Evolutionary conservation across 805 yeast genomes (phyloP).

Genomic region (Peterozyma xylosa): DNA sequence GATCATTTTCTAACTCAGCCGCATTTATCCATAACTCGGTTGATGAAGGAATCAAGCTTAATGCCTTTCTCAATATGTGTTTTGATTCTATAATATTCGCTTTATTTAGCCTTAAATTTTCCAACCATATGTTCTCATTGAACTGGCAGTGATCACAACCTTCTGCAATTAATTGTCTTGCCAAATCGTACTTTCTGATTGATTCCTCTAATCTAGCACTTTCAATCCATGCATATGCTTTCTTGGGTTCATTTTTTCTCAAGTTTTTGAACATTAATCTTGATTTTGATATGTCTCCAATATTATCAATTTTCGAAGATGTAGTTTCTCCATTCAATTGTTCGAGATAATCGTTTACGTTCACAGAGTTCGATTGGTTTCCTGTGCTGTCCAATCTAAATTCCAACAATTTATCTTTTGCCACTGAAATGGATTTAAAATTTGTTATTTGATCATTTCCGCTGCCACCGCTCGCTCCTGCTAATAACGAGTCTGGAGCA

Average conservation of each 20-base stretch:
- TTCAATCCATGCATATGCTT: conserved; percentile 80
- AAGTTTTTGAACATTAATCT: conserved; percentile 58
- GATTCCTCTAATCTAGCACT: conserved; percentile 73
- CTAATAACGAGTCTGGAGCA: conserved; percentile 65
- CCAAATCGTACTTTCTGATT: conserved; percentile 46
- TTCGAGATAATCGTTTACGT: conserved; percentile 31
- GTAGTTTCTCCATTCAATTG: conserved; percentile 10
- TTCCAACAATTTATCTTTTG: conserved; percentile 53
- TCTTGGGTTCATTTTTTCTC: conserved; percentile 63
- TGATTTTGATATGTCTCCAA: conserved; percentile 54
- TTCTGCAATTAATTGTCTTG: conserved; percentile 55
- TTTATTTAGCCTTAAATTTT: conserved; percentile 57
- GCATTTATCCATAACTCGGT: conserved; percentile 71
- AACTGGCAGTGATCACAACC: conserved; percentile 68
- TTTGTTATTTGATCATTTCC: conserved; percentile 26
- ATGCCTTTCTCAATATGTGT: conserved; percentile 57
- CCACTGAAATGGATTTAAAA: conserved; percentile 50
- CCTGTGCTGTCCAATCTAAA: conserved; percentile 38
- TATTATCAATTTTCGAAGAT: conserved; percentile 11
- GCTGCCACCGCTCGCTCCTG: conserved; percentile 24
- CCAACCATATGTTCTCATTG: conserved; percentile 77
- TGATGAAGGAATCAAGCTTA: conserved; percentile 47
- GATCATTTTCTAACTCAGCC: conserved; percentile 53
- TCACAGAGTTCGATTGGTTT: conserved; percentile 16
- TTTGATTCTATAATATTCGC: conserved; percentile 32